Percentiles rank a stretch among this genome's conserved stretches.
phyloP scores from a whole-genome alignment of 139 green algal species.

The Protoeuglena noctilucae region DNA sequence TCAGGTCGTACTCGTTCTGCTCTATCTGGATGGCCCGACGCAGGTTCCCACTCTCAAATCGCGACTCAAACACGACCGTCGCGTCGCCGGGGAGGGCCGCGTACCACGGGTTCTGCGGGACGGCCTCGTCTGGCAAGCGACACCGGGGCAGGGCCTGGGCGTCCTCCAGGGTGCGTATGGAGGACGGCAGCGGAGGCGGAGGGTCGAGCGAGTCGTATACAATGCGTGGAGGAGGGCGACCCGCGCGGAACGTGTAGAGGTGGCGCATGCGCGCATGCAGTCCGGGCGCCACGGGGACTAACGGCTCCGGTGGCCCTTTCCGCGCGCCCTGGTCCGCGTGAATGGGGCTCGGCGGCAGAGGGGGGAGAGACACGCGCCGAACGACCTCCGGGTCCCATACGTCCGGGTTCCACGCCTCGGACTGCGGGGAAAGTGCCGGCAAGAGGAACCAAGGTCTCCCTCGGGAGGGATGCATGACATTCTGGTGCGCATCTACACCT shows the following conservation, averaged over 20 bases:
- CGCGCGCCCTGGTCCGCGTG: neutral
- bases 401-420: no score
- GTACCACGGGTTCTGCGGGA: constrained; percentile 7
- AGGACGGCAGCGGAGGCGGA: constrained; percentile 3
- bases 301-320: neutral
- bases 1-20: constrained; percentile 48
- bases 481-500: no score
- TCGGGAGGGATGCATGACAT: no score
- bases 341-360: no score
- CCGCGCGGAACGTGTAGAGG: neutral
- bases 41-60: constrained; percentile 59
- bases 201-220: constrained; percentile 34
- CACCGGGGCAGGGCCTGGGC: neutral
- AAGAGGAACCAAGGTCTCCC: no score
- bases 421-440: no score
- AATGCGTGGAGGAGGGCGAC: constrained; percentile 15
- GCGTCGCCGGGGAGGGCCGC: constrained; percentile 2
- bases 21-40: constrained; percentile 38
- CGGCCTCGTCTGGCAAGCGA: neutral
- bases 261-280: neutral
- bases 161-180: neutral
- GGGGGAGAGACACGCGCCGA: no score
- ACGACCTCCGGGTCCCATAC: no score
- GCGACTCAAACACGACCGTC: constrained; percentile 50
- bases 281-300: neutral